These are phyloP conservation scores for Boletus reticulatus DNA, from an alignment of 768 basidiomycete genomes.

Conservation along the genomic window DNA sequence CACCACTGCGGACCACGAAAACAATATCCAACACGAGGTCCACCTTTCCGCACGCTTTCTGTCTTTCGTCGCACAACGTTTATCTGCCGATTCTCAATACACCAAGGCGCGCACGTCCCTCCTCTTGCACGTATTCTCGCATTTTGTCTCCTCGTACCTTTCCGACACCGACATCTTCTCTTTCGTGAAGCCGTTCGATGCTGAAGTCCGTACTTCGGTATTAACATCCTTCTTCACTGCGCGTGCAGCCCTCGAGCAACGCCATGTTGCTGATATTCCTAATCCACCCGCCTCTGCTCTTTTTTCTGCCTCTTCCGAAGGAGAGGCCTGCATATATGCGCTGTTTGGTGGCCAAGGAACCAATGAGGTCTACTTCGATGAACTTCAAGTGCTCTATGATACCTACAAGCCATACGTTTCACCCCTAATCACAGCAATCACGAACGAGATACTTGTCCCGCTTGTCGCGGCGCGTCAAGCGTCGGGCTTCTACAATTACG, in stretches of 20 bases:
- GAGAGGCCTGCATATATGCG: constrained; percentile 78
- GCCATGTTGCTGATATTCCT: constrained; percentile 54
- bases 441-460: constrained; percentile 65
- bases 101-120: constrained; percentile 56
- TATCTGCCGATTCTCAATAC: constrained; percentile 54
- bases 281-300: constrained; percentile 64
- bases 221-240: constrained; percentile 79
- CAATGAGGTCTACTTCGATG: constrained; percentile 98
- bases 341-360: constrained; percentile 98
- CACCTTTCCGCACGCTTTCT: constrained; percentile 85
- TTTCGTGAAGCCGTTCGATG: constrained; percentile 70
- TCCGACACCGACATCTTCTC: constrained; percentile 75
- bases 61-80: constrained; percentile 64
- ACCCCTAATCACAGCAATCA: constrained; percentile 63
- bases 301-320: constrained; percentile 55
- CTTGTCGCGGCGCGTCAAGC: constrained; percentile 58
- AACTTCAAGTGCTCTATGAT: constrained; percentile 88
- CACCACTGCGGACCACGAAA: constrained; percentile 49
- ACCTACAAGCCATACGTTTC: constrained; percentile 86
- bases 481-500: constrained; percentile 70
- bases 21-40: constrained; percentile 61
- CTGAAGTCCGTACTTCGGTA: constrained; percentile 73
- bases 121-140: constrained; percentile 69
- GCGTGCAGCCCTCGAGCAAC: constrained; percentile 63
- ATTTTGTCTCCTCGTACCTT: constrained; percentile 79